Evolutionary conservation across 1,139 yeast species (phyloP).

Genomic region (Suhomyces taliae): DNA sequence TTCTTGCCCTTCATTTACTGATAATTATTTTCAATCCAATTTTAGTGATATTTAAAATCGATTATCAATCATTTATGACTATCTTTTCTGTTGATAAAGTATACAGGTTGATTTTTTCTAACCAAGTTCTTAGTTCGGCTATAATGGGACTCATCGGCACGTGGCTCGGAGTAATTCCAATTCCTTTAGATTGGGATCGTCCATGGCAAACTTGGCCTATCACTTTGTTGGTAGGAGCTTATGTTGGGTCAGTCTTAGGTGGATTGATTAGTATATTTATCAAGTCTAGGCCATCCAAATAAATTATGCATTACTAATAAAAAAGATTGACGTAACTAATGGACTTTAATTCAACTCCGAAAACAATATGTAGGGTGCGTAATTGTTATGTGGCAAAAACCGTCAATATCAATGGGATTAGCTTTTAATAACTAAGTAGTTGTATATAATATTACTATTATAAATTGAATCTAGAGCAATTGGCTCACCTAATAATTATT

Average conservation of each 20-base stretch:
- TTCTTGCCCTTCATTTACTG: conserved; percentile 66
- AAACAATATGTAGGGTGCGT: neutral
- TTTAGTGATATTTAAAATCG: conserved; percentile 58
- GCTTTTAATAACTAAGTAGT: too few relatives aligned
- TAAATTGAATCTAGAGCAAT: too few relatives aligned
- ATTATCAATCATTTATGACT: conserved; percentile 34
- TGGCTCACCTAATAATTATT: too few relatives aligned
- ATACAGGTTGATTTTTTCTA: conserved; percentile 25
- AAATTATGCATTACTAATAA: too few relatives aligned
- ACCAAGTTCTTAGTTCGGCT: conserved; percentile 41
- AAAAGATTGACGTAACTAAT: too few relatives aligned
- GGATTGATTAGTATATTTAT: conserved; percentile 20
- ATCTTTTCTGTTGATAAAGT: conserved; percentile 26
- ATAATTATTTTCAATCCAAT: conserved; percentile 64
- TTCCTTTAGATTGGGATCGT: conserved; percentile 97
- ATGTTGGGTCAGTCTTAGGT: conserved; percentile 69
- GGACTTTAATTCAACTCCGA: neutral
- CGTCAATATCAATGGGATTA: neutral
- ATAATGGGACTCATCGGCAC: conserved; percentile 67
- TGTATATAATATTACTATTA: too few relatives aligned
- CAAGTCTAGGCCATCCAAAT: neutral
- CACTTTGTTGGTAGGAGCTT: conserved; percentile 80
- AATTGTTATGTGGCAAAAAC: neutral
- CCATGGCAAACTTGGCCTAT: conserved; percentile 99
- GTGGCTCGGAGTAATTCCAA: conserved; percentile 92